Evolutionary conservation across 164 flowering plant genomes (phyloP).

Genomic region (Santalum album): DNA sequence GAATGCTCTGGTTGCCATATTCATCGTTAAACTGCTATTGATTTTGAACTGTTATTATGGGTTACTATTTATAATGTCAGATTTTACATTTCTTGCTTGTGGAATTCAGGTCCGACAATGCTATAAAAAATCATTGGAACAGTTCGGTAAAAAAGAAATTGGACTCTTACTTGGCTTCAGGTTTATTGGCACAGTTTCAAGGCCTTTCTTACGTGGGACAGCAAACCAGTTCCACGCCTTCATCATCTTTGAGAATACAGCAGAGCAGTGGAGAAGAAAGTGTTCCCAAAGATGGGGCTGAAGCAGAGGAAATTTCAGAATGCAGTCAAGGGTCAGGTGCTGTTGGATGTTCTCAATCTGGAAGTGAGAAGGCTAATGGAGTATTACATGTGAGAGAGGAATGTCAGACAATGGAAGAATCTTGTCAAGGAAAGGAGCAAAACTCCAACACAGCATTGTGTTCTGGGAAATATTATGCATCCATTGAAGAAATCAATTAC

Average conservation of each 20-base stretch:
- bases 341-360: conserved; percentile 37
- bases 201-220: conserved; percentile 36
- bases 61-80: too few species aligned
- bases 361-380: conserved; percentile 28
- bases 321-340: conserved; percentile 77
- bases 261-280: conserved; percentile 49
- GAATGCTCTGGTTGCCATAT: too few species aligned
- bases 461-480: conserved; percentile 28
- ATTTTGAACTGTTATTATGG: too few species aligned
- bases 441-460: conserved; percentile 30
- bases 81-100: conserved; percentile 16
- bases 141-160: conserved; percentile 93
- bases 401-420: conserved; percentile 17
- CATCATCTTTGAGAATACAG: conserved; percentile 39
- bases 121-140: conserved; percentile 98
- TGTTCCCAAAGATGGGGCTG: conserved; percentile 30
- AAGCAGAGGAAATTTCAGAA: conserved; percentile 61
- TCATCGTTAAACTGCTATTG: too few species aligned
- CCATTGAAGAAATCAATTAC: conserved; percentile 33
- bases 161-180: conserved; percentile 76
- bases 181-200: conserved; percentile 57
- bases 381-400: conserved; percentile 24
- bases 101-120: conserved; percentile 86
- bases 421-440: conserved; percentile 14
- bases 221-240: conserved; percentile 30